Base-by-base conservation (phyloP, 805 yeast species). In the Scheffersomyces amazonensis region DNA sequence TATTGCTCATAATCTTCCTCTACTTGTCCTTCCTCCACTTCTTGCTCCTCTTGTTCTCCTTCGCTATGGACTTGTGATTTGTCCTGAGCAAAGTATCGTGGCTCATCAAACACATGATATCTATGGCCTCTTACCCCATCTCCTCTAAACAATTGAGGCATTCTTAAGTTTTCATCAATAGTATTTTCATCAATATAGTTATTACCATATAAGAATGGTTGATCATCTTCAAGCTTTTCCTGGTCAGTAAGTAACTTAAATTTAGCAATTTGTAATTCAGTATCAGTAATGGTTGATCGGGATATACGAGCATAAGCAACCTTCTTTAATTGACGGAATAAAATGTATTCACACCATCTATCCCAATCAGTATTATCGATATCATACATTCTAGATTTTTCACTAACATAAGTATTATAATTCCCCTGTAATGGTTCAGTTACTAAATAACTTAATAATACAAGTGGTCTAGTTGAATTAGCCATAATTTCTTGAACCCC, bases 271-370 rank as follows among this genome's bases (percentile, higher is more conserved):
- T 93, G 99, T 37, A 93, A 77, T 62, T 93, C 99, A 2, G 99
- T 93, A 58, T 93, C 99, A 0, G 99, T 93, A 49, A 93, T 90
- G 1, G 96, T 81, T 7, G 93, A 87, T 55, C 99, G 78, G 32
- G 95, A 81, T 30, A 93, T 83, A 59, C 99, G 80, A 0, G 98
- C 98, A 59, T 93, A 93, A 3, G 95, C 98, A 1, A 84, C 80
- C 62, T 96, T 83, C 58, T 80, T 83, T 62, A 93, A 67, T 42
- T 84, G 82, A 60, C 90, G 85, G 76, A 84, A 93, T 47, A 93
- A 66, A 45, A 93, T 88, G 64, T 93, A 93, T 66, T 93, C 96
- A 66, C 99, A 93, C 99, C 99, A 93, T 66, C 99, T 80, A 56
- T 93, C 99, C 81, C 90, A 87, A 58, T 91, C 97, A 6, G 83